Conservation (phyloP, 202 grass and related monocot species). For the Carex arenaria region DNA sequence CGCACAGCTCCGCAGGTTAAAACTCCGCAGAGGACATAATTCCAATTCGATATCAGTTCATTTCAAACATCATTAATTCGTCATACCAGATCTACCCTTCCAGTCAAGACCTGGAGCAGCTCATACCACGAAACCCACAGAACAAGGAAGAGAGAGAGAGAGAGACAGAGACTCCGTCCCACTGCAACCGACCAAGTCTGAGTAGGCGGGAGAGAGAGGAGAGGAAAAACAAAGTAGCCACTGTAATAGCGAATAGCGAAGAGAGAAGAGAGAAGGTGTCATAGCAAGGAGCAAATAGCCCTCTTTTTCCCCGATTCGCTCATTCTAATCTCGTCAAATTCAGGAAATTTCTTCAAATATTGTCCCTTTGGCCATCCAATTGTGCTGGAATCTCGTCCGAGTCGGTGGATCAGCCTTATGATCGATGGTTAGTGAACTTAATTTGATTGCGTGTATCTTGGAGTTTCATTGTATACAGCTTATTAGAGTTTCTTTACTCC, state of each 20-base stretch:
- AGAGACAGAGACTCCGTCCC: background rate
- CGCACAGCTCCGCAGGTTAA: too few relatives aligned
- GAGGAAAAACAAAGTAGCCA: background rate
- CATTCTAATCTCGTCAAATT: constrained; percentile 17
- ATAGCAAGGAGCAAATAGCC: background rate
- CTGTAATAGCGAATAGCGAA: too few relatives aligned
- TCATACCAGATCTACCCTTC: constrained; percentile 22
- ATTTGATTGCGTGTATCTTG: constrained; percentile 8
- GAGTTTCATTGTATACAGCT: background rate
- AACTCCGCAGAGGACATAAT: too few relatives aligned
- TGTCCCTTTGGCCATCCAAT: background rate
- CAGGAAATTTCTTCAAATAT: background rate
- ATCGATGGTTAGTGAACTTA: constrained; percentile 23
- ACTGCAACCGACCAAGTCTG: background rate
- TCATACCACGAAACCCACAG: constrained; percentile 22
- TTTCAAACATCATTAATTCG: background rate
- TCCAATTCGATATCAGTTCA: background rate
- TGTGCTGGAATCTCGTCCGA: constrained; percentile 13
- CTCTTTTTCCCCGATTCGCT: background rate
- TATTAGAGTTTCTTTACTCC: background rate
- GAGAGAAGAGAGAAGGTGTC: background rate
- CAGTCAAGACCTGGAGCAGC: background rate
- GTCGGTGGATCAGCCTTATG: constrained; percentile 17
- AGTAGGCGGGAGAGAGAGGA: background rate
- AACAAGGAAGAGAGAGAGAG: constrained; percentile 18